Base-by-base conservation (phyloP, 768 basidiomycete genomes). In the Naganishia vaughanmartiniae region DNA sequence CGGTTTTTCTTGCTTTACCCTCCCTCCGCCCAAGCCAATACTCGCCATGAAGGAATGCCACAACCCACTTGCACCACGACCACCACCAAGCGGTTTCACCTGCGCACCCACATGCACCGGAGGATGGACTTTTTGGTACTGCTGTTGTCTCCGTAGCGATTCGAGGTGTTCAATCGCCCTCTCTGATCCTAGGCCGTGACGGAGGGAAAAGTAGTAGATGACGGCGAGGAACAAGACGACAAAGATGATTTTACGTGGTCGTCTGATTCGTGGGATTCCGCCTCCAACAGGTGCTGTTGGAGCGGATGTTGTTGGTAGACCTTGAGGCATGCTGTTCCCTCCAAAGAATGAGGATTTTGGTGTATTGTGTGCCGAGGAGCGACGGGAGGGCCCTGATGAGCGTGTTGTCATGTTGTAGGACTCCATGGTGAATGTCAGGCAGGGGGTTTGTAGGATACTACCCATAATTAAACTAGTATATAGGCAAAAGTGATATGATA, bases 171-270 rank as follows among this genome's bases (percentile, higher is more conserved):
- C 24, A 24, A 65, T 39, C 33, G 33, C 33, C 4, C 79, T 70
- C 63, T 80, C 79, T 46, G 73, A 72, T 6, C 80, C 80, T 11
- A 81, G 72, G 1, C 80, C 80, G 72, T 81, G 80, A 17, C 80
- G 74, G 66, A 81, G 72, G 0, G 78, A 79, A 68, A 77, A 81
- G 77, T 78, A 81, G 69, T 81, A 81, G 21, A 81, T 73, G 15
- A 74, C 63, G 67, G 76, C 74, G 76, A 81, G 78, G 69, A 79
- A 75, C 28, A 73, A 73, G 33, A 79, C 28, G 54, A 81, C 76
- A 66, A 78, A 81, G 24, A 81, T 51, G 63, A 81, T 79, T 72
- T 81, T 79, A 39, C 74, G 74, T 3, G 80, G 80, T 58, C 74
- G 67, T 34, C 77, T 60, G 21, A 70, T 65, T 14, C 58, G 58